Conservation (phyloP, 352 stramenopile genomes). For the Phytophthora vignae region DNA sequence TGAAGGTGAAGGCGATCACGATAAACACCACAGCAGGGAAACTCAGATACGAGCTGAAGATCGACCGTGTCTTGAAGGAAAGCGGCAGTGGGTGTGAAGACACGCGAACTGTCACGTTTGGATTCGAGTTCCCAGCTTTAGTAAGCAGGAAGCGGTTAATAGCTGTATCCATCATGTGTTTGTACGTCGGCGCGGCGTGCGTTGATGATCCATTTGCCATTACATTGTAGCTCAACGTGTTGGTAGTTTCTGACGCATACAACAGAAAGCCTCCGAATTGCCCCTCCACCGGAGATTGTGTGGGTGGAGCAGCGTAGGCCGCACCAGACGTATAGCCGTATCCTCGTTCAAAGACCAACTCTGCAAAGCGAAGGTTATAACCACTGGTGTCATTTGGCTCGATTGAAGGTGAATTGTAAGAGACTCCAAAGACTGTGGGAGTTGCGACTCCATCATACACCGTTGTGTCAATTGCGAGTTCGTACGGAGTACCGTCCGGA, state of each 20-base stretch:
- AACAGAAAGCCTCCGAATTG: slow-evolving; percentile 69
- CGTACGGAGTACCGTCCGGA: slow-evolving; percentile 33
- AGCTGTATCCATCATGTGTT: slow-evolving; percentile 66
- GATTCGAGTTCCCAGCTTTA: slow-evolving; percentile 4
- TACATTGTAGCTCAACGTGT: slow-evolving; percentile 67
- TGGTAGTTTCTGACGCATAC: slow-evolving; percentile 43
- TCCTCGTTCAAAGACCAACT: slow-evolving; percentile 58
- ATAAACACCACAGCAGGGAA: slow-evolving; percentile 89
- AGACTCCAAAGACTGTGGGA: slow-evolving; percentile 61
- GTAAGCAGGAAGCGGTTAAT: slow-evolving; percentile 61
- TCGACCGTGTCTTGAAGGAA: slow-evolving; percentile 59
- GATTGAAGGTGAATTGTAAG: slow-evolving; percentile 52
- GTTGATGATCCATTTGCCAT: slow-evolving; percentile 62
- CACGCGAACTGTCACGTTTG: slow-evolving; percentile 49
- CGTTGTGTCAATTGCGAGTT: slow-evolving; percentile 38
- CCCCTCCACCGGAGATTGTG: slow-evolving; percentile 29
- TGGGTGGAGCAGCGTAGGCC: slow-evolving; percentile 9
- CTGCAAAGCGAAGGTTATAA: slow-evolving; percentile 63
- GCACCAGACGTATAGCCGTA: slow-evolving; percentile 38
- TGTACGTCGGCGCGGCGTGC: slow-evolving; percentile 61
- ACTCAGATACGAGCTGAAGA: slow-evolving; percentile 69
- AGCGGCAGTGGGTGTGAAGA: slow-evolving; percentile 68
- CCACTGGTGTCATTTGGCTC: slow-evolving; percentile 59
- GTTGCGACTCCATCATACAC: slow-evolving; percentile 47
- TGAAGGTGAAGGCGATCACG: slow-evolving; percentile 93